Base-by-base conservation (phyloP, 2,329 filamentous ascomycete species). In the Nigrospora oryzae region DNA sequence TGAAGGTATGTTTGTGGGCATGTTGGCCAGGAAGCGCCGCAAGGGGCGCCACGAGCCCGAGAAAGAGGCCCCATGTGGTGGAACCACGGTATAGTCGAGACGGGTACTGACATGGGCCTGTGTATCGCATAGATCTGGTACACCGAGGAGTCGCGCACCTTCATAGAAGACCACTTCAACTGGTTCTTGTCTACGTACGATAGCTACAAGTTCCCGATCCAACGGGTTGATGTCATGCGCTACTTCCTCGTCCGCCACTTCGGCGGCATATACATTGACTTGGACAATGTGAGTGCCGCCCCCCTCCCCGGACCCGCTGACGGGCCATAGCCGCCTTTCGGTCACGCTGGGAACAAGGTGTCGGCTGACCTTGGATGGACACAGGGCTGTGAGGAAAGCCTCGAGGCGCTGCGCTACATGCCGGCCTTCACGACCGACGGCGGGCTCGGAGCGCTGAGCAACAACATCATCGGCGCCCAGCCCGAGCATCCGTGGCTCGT, bases 241-340 rank as follows among this genome's bases (percentile, higher is more conserved):
- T 91, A 91, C 66, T 90, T 91, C 59, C 73, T 89, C 16, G 72
- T 93, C 31, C 74, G 81, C 43, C 79, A 87, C 63, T 90, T 79
- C 59, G 87, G 87, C 45, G 87, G 87, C 36, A 81, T 89, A 45
- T 91, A 91, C 63, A 81, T 91, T 53, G 86, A 93, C 57, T 67
- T 91, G 40, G 86, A 93, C 62, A 53, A 49, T 42, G 45, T 53
- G 35, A 42, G 47, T 40, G 23, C 23, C 23, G 23, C 5, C 7
- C 23, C 23, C 8, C 23, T 28, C 5, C 23, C 23, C 23, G 23
- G 23, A 10, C 10, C 5, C 23, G 23, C 5, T 7, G 23, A 7
- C 23, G 23, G 4, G 23, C 23, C 23, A 10, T 28, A 4, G 23
- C 23, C 23, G 10, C 23, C 23, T 28, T 28, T 10, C 5, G 23